Conservation (phyloP, 768 basidiomycete genomes). For the Termitomyces sp. region DNA sequence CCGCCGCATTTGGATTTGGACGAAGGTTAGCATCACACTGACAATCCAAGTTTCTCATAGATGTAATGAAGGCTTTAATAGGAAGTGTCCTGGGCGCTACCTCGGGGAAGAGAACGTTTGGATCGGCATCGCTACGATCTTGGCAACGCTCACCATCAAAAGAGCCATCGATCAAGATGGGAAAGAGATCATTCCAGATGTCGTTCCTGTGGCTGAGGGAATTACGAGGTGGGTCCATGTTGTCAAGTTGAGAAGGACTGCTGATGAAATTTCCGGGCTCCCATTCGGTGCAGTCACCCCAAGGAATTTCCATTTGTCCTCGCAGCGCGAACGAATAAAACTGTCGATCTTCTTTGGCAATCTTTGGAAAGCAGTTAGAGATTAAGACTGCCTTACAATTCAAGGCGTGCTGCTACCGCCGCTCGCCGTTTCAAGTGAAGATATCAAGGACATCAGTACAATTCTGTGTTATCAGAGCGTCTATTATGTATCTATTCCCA, state of each 20-base stretch:
- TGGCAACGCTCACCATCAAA: conserved; percentile 26
- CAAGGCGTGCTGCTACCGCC: too few species aligned
- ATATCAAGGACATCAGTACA: too few species aligned
- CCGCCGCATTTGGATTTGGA: conserved; percentile 19
- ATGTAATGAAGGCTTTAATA: not conserved
- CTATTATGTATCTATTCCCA: too few species aligned
- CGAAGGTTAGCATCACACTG: conserved; percentile 18
- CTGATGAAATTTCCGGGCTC: not conserved
- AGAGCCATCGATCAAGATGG: conserved; percentile 28
- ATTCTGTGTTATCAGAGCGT: too few species aligned
- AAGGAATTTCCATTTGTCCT: not conserved
- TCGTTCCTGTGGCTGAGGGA: not conserved
- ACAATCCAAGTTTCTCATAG: too few species aligned
- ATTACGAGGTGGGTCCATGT: not conserved
- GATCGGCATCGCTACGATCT: conserved; percentile 15
- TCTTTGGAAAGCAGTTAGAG: not conserved
- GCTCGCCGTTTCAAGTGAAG: too few species aligned
- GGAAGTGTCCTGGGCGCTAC: conserved; percentile 33
- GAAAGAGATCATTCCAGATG: conserved; percentile 25
- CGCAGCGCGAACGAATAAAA: not conserved
- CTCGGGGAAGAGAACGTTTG: conserved; percentile 37
- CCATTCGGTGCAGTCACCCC: not conserved
- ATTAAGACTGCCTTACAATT: too few species aligned
- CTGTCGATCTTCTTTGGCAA: not conserved
- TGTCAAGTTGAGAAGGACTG: not conserved